Base-by-base conservation (phyloP, 345 rosid species). In the Lumnitzera racemosa region DNA sequence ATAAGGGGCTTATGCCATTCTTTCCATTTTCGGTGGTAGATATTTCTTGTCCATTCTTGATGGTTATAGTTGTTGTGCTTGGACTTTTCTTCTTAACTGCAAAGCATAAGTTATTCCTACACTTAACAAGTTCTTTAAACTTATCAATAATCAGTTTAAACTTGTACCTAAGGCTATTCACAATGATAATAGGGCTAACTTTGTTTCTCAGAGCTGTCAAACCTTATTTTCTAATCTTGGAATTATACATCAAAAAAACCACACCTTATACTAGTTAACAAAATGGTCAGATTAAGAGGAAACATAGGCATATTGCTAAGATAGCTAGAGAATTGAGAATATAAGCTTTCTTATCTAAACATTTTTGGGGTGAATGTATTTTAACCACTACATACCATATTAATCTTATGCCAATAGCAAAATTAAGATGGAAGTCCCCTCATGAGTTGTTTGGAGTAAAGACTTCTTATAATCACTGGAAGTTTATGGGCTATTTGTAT, bases 11-110 rank as follows among this genome's bases (percentile, higher is more conserved):
- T 57, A 43, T 43, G 11, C 43, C 11, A 17, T 14, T n/a, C 23
- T 24, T 0, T 15, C n/a, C 12, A 0, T 6, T 57, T 15, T 14
- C 0, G 0, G 50, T 15, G 41, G 8, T 0, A 10, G 12, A 12
- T 57, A 14, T 9, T 57, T 57, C 6, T 14, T 36, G 4, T 15
- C 9, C 0, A 4, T 57, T 13, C 20, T 20, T 24, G 49, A 57
- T 7, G 14, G 15, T n/a, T 46, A 2, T 23, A 13, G 25, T 7
- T 0, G 13, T 3, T 15, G 17, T 3, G 36, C 61, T 11, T 57
- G 12, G 12, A n/a, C 23, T 13, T 36, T 15, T 2, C 47, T 57
- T 13, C 16, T 57, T 24, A 2, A 57, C n/a, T 2, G 15, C 12
- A 23, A 58, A 46, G 11, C 51, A 0, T 11, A 58, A 16, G 50